Conservation (phyloP, 2,329 filamentous ascomycete genomes). For the Blastomyces silverae region DNA sequence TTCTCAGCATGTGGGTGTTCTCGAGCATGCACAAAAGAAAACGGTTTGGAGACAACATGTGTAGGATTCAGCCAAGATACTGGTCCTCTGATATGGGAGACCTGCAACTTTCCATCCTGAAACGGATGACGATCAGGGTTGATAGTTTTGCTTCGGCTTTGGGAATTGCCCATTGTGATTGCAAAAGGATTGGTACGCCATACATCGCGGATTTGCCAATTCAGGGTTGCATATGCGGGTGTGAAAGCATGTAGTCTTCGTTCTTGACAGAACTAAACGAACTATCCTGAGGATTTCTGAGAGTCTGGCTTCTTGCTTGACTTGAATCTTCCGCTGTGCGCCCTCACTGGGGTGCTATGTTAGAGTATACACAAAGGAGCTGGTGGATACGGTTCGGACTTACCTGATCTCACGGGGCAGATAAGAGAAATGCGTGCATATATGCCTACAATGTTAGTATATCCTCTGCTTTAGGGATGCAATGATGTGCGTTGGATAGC, state of each 20-base stretch:
- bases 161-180: neutral
- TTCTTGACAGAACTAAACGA: neutral
- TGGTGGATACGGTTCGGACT: neutral
- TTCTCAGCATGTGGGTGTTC: neutral
- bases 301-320: neutral
- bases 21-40: neutral
- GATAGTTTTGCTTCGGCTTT: neutral
- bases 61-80: constrained; percentile 7
- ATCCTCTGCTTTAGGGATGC: no score
- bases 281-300: neutral
- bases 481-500: no score
- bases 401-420: neutral
- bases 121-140: constrained; percentile 8
- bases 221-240: neutral
- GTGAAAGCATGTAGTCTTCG: neutral
- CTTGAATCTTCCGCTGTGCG: neutral
- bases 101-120: neutral
- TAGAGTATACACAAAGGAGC: neutral
- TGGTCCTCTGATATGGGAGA: constrained; percentile 10
- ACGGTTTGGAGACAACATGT: constrained; percentile 2
- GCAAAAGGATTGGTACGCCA: neutral
- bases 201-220: neutral
- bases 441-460: no score
- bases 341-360: neutral
- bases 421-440: neutral